Percentiles rank a stretch among this genome's conserved stretches.
These are phyloP conservation scores for Acanthochlamys bracteata DNA, from an alignment of 106 monocot genomes.

Conservation along the genomic window DNA sequence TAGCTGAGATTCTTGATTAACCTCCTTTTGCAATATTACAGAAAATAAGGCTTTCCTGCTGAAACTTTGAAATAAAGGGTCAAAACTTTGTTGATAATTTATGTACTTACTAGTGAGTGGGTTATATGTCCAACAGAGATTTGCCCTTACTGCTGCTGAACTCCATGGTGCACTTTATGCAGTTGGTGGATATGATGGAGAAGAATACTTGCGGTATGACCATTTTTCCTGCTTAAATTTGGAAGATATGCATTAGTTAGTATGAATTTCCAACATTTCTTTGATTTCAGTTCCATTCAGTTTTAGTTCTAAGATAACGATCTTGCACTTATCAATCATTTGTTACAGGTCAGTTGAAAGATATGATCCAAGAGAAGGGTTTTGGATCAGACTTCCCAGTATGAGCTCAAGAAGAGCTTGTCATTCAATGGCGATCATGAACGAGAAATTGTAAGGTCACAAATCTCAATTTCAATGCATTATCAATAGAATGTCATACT, in stretches of 20 bases:
- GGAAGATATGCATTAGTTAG: no score
- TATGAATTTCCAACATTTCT: no score
- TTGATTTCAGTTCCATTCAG: no score
- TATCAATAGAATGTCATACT: no score
- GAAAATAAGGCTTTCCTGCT: no score
- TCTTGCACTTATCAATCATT: no score
- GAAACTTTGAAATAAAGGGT: no score
- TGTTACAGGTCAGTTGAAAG: conserved; percentile 6
- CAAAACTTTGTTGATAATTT: no score
- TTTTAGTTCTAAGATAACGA: no score
- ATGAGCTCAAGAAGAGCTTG: neutral
- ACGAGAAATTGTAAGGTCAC: conserved; percentile 5
- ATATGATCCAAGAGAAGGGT: conserved; percentile 6
- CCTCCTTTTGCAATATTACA: no score
- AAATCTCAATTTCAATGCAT: neutral
- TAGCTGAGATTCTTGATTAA: no score
- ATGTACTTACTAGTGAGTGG: neutral
- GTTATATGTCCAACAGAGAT: conserved; percentile 43
- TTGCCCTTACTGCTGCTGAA: conserved; percentile 50
- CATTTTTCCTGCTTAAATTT: no score
- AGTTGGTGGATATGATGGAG: conserved; percentile 67
- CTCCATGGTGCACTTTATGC: conserved; percentile 70
- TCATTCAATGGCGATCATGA: conserved; percentile 7
- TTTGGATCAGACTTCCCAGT: conserved; percentile 2
- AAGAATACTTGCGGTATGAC: conserved; percentile 50